Conservation (phyloP, 2,329 filamentous ascomycete genomes). For the Colletotrichum horii region DNA sequence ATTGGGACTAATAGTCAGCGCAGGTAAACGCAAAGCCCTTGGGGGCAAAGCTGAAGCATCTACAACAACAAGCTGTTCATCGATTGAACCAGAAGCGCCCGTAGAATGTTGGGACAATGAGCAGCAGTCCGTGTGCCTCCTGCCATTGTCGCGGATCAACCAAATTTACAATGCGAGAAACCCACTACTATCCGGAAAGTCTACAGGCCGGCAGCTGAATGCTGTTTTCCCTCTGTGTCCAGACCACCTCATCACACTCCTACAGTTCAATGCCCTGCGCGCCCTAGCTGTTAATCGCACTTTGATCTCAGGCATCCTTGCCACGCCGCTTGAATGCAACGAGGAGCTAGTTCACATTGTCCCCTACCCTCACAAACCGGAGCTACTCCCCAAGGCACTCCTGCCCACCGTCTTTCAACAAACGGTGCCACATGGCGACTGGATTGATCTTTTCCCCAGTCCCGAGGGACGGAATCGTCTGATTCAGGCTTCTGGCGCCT, state of each 20-base stretch:
- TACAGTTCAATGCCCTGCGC: constrained; percentile 45
- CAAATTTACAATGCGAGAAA: constrained; percentile 34
- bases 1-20: neutral
- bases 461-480: constrained; percentile 43
- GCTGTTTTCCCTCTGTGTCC: constrained; percentile 41
- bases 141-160: constrained; percentile 34
- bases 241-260: constrained; percentile 47
- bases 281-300: constrained; percentile 39
- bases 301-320: constrained; percentile 35
- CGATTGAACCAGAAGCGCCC: constrained; percentile 31
- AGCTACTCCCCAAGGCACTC: constrained; percentile 35
- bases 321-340: constrained; percentile 34
- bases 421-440: constrained; percentile 39
- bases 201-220: constrained; percentile 18
- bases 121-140: constrained; percentile 33
- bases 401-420: constrained; percentile 44
- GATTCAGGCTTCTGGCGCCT: constrained; percentile 38
- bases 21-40: constrained; percentile 19
- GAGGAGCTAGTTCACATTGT: constrained; percentile 31
- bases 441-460: constrained; percentile 46
- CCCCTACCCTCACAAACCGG: constrained; percentile 31
- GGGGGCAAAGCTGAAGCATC: neutral
- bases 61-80: constrained; percentile 15
- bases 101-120: constrained; percentile 39
- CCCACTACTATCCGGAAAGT: constrained; percentile 31